Conservation (phyloP, 1,284 basidiomycete genomes). For the Papiliotrema terrestris region DNA sequence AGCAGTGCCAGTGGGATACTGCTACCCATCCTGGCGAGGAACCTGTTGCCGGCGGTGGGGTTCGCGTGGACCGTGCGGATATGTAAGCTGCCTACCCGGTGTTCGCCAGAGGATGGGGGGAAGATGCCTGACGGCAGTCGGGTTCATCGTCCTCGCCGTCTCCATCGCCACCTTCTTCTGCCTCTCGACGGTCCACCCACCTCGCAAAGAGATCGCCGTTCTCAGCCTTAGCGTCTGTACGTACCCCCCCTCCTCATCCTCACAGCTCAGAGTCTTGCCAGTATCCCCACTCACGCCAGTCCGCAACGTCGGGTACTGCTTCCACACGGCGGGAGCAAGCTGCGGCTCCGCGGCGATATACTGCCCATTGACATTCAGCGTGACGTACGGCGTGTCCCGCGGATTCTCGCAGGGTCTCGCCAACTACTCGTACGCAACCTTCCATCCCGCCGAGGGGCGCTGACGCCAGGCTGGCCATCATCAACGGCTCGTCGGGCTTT, state of each 20-base stretch:
- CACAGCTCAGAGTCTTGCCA: too few relatives aligned
- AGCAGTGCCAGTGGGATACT: slow-evolving; percentile 49
- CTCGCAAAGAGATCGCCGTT: slow-evolving; percentile 34
- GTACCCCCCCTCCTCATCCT: slow-evolving; percentile 4
- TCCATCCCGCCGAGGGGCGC: background rate
- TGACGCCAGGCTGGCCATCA: slow-evolving; percentile 21
- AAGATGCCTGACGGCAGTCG: slow-evolving; percentile 15
- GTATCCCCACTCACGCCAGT: slow-evolving; percentile 8
- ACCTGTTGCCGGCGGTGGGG: slow-evolving; percentile 54
- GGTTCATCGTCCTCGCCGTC: slow-evolving; percentile 28
- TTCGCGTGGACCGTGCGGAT: slow-evolving; percentile 37
- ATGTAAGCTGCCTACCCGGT: slow-evolving; percentile 13
- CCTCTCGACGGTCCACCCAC: slow-evolving; percentile 33
- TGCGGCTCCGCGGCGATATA: slow-evolving; percentile 26
- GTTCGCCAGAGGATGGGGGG: background rate
- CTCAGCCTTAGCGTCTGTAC: slow-evolving; percentile 28
- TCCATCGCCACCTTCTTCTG: slow-evolving; percentile 20
- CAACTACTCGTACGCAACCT: slow-evolving; percentile 21
- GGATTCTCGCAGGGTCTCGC: slow-evolving; percentile 23
- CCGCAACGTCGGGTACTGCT: slow-evolving; percentile 23
- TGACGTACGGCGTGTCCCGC: slow-evolving; percentile 27
- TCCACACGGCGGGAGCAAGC: slow-evolving; percentile 25
- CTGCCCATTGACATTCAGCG: slow-evolving; percentile 29
- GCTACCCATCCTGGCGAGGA: slow-evolving; percentile 53
- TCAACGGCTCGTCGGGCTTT: slow-evolving; percentile 32